A percentile compares a stretch with the other conserved stretches of the same genome.
Conservation (phyloP, 2,329 filamentous ascomycete species). For the Botrytis byssoidea region DNA sequence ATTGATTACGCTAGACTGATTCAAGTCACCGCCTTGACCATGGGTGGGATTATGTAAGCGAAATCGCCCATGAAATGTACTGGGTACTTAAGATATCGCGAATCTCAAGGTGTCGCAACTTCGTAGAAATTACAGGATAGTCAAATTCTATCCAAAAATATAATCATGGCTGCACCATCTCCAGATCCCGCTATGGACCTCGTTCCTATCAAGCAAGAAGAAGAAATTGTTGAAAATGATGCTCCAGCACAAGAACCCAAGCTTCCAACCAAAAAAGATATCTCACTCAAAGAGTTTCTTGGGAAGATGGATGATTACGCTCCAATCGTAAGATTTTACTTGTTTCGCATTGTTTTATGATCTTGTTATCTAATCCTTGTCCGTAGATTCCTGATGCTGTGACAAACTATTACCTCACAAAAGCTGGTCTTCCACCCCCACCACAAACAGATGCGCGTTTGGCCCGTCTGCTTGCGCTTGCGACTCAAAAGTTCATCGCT, state of each 20-base stretch:
- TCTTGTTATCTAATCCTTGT: constrained; percentile 23
- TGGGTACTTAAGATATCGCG: neutral
- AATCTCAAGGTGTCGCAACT: neutral
- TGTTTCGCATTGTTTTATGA: constrained; percentile 3
- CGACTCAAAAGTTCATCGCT: constrained; percentile 98
- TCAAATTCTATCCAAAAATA: constrained; percentile 13
- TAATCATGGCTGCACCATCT: constrained; percentile 38
- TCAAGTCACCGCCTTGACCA: constrained; percentile 21
- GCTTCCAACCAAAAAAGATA: constrained; percentile 82
- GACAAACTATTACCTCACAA: constrained; percentile 95
- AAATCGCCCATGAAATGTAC: neutral
- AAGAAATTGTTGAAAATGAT: constrained; percentile 45
- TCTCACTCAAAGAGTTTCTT: constrained; percentile 86
- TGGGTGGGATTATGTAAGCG: neutral
- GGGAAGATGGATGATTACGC: constrained; percentile 98
- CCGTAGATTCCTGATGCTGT: constrained; percentile 91
- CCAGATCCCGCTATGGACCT: constrained; percentile 38
- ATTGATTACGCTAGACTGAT: constrained; percentile 13
- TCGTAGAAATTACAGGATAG: neutral
- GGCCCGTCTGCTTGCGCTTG: constrained; percentile 87
- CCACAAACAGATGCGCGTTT: constrained; percentile 88
- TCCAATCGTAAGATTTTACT: constrained; percentile 71
- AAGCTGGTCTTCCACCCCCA: constrained; percentile 88
- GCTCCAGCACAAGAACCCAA: constrained; percentile 56
- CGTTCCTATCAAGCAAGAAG: constrained; percentile 30